Base-by-base conservation (phyloP, 371 early-diverging fungal species). In the Mucor lusitanicus region DNA sequence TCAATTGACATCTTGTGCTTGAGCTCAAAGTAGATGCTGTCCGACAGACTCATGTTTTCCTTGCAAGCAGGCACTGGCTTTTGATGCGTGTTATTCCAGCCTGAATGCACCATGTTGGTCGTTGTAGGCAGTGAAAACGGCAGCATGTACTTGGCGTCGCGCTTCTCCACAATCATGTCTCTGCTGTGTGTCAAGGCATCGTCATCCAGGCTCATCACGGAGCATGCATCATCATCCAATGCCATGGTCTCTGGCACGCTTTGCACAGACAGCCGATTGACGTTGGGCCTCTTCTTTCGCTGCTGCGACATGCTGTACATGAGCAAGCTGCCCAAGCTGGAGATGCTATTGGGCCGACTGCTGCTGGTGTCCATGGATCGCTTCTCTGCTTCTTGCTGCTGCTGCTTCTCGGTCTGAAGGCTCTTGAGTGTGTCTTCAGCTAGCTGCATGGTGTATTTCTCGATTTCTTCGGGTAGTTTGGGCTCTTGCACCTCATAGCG, bases 401-500 rank as follows among this genome's bases (percentile, higher is more conserved):
- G 42, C 42, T 55, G 76, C 77, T 46, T 35, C 25, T 59, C 42
- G 21, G 60, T 68, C 61, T 73, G 76, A 53, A 77, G 71, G 75
- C 48, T 74, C 19, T 85, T 85, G 23, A 84, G 73, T 0, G 89
- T 83, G 55, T 90, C 89, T 39, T 87, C 85, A 21, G 90, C 90
- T 3, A 87, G 78, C 46, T 88, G 87, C 63, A 87, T 74, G 4
- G 92, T 84, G 69, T 94, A 94, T 50, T 87, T 86, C 61, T 84
- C 86, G 2, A 95, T 82, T 50, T 91, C 94, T 15, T 85, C 84
- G 6, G 92, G 83, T 33, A 95, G 64, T 8, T 79, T 73, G 12
- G 77, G 59, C 68, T 97, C 97, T 19, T 87, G 87, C 6, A 93
- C 89, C 68, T 97, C 97, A 70, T 94, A 97, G 9, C 91, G 86